Evolutionary conservation across 106 monocot genomes (phyloP).

Genomic region (Dendrobium officinale): DNA sequence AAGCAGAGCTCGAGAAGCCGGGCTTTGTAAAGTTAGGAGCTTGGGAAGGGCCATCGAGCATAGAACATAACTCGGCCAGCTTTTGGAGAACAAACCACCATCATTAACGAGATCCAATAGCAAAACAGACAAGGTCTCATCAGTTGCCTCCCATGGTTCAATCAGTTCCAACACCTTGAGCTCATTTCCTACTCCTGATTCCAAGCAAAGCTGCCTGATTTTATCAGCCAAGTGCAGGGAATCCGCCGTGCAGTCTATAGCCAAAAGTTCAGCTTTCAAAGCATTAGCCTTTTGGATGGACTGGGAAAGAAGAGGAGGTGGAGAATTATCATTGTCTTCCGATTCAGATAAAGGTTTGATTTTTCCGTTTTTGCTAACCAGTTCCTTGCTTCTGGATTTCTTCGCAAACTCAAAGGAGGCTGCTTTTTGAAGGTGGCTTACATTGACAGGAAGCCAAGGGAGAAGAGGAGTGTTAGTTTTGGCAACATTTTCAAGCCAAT

Average conservation of each 20-base stretch:
- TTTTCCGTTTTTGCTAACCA: background rate
- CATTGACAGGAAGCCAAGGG: constrained; percentile 52
- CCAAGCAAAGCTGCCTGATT: constrained; percentile 47
- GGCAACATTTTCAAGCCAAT: constrained; percentile 46
- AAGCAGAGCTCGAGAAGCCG: constrained; percentile 51
- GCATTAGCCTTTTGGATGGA: constrained; percentile 16
- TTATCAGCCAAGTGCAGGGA: constrained; percentile 25
- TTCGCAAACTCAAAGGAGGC: background rate
- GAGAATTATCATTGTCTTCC: constrained; percentile 9
- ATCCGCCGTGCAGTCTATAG: constrained; percentile 20
- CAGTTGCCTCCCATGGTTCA: constrained; percentile 71
- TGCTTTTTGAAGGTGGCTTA: constrained; percentile 1
- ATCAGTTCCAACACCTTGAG: constrained; percentile 32
- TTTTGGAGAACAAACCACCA: background rate
- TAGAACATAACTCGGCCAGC: constrained; percentile 36
- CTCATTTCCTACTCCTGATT: constrained; percentile 21
- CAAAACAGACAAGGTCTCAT: constrained; percentile 46
- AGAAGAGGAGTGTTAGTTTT: constrained; percentile 23
- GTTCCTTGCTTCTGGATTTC: background rate
- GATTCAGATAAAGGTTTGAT: background rate
- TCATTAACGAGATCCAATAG: constrained; percentile 31
- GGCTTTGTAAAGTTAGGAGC: constrained; percentile 29
- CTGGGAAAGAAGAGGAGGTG: constrained; percentile 25
- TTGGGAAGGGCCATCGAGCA: constrained; percentile 63
- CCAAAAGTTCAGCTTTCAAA: constrained; percentile 29